Evolutionary conservation across 2,329 filamentous ascomycete genomes (phyloP).

Genomic region (Cladosporium sphaerospermum): DNA sequence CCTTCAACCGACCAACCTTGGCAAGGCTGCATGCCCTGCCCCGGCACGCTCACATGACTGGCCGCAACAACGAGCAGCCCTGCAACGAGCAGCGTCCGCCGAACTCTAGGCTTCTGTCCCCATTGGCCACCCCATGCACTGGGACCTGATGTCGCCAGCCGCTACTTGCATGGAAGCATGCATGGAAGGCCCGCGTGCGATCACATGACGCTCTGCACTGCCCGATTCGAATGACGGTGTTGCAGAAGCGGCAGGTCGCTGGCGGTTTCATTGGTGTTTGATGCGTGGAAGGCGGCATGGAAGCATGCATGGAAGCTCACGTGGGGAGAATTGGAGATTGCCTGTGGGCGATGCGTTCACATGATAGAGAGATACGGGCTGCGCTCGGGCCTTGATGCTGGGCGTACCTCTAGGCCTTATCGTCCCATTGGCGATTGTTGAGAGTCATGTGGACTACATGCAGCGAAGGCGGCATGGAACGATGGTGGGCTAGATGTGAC

Average conservation of each 20-base stretch:
- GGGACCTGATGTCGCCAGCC: too few relatives aligned
- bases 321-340: neutral
- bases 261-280: neutral
- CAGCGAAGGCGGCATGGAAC: neutral
- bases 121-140: neutral
- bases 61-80: too few relatives aligned
- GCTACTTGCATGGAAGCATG: neutral
- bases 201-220: too few relatives aligned
- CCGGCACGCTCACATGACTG: slow-evolving; percentile 2
- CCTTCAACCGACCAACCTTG: slow-evolving; percentile 1
- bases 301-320: slow-evolving; percentile 7
- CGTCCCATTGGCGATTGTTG: neutral
- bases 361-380: neutral
- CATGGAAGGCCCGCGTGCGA: neutral
- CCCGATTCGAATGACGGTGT: too few relatives aligned
- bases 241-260: too few relatives aligned
- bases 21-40: slow-evolving; percentile 7
- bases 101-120: neutral
- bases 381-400: too few relatives aligned
- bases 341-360: neutral
- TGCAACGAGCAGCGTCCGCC: neutral
- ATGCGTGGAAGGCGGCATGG: slow-evolving; percentile 5
- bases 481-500: neutral
- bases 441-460: neutral
- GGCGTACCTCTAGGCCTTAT: neutral